Base-by-base conservation (phyloP, 2,329 filamentous ascomycete species). In the Exserohilum rostratum region DNA sequence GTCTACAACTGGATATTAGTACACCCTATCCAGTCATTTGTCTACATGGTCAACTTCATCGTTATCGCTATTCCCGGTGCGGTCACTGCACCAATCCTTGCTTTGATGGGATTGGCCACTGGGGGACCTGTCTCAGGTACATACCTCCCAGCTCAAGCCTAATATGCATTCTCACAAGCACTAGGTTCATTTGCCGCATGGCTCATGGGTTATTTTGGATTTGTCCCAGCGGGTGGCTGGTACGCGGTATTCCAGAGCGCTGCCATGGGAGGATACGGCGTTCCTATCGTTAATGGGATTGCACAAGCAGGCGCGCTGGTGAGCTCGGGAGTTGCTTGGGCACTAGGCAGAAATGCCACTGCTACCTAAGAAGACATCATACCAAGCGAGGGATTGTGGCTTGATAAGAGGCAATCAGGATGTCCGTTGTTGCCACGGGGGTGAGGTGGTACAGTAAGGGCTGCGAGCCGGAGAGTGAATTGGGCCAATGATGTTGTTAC, bases 211-310 rank as follows among this genome's bases (percentile, higher is more conserved):
- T 59, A 49, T 35, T 56, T 67, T 11, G 52, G 61, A 9, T 40
- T 45, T n/a, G 64, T 69, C 2, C 57, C 68, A 7, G 63, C 68
- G 17, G 58, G 62, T 5, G 61, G 65, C 5, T 5, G 64, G 6
- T 69, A 64, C 30, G 68, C 71, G 0, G 64, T 57, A 11, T 35
- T 65, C 3, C 66, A 72, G 46, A 73, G 69, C 40, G 71, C 68
- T 9, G 67, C 66, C 4, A 73, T 73, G 71, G 68, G 68, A 3
- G 71, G 70, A 3, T 72, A 66, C 34, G 69, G 71, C 5, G 68
- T 57, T 5, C 53, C 61, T 27, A 46, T 62, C 46, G 67, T 62
- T 25, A 61, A 60, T 7, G 64, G 61, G 1, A 56, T 57, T 12
- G 61, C 62, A 5, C 61, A 68, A 37, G 64, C 53, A 22, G 63